phyloP scores from a whole-genome alignment of 2,329 filamentous ascomycete species.

The Periconia macrospinosa region DNA sequence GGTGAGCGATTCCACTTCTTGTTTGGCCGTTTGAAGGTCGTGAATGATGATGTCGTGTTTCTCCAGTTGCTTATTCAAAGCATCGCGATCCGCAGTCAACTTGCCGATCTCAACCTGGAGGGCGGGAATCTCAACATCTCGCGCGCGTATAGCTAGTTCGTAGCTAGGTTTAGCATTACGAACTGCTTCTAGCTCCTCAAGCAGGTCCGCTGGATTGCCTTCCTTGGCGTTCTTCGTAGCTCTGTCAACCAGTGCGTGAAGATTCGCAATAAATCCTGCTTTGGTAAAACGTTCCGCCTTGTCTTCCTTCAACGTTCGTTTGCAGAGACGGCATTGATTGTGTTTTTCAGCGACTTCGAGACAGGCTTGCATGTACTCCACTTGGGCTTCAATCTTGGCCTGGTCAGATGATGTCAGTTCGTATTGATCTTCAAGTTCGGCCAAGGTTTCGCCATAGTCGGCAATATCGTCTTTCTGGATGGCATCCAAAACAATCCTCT shows the following conservation, averaged over 20 bases:
- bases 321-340: conserved; percentile 77
- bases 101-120: conserved; percentile 65
- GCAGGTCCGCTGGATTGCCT: conserved; percentile 63
- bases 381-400: conserved; percentile 68
- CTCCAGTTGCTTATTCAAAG: conserved; percentile 51
- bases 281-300: conserved; percentile 56
- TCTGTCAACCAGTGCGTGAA: conserved; percentile 60
- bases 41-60: conserved; percentile 68
- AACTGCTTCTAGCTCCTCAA: conserved; percentile 63
- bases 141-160: conserved; percentile 73
- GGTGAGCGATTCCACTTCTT: conserved; percentile 73
- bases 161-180: conserved; percentile 62
- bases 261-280: conserved; percentile 64
- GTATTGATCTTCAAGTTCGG: conserved; percentile 54
- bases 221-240: conserved; percentile 60
- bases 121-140: conserved; percentile 68
- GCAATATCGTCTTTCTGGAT: conserved; percentile 36
- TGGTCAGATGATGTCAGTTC: conserved; percentile 63
- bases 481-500: conserved; percentile 63
- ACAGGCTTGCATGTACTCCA: conserved; percentile 72
- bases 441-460: conserved; percentile 56
- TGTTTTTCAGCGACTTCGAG: conserved; percentile 66
- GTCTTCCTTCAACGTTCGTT: conserved; percentile 63
- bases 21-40: conserved; percentile 64
- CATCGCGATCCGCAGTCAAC: conserved; percentile 45